Evolutionary conservation across 352 stramenopile species (phyloP).

Genomic region (Phytophthora syringae): DNA sequence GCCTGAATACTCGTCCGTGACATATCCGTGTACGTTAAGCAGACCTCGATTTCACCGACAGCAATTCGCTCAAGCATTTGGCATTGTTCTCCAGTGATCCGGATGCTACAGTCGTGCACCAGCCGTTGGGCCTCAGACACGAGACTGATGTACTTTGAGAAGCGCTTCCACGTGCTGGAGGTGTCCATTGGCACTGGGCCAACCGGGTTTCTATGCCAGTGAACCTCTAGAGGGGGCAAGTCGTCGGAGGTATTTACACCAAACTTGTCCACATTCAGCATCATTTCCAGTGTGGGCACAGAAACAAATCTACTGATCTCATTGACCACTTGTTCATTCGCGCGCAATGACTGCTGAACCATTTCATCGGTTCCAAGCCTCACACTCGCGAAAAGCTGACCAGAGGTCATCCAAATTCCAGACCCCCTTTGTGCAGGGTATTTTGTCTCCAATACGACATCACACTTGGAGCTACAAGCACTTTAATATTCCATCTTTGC

Average conservation of each 20-base stretch:
- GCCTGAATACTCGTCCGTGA: conserved; percentile 41
- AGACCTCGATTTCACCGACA: conserved; percentile 6
- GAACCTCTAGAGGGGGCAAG: conserved; percentile 44
- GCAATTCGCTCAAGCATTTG: conserved; percentile 46
- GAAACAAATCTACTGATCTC: conserved; percentile 55
- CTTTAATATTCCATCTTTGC: conserved; percentile 52
- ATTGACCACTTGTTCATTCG: conserved; percentile 30
- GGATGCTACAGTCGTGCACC: conserved; percentile 63
- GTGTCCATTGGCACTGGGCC: conserved; percentile 46
- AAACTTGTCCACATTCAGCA: conserved; percentile 74
- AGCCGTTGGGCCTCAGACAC: conserved; percentile 54
- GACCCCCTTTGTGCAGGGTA: conserved; percentile 13
- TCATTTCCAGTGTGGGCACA: conserved; percentile 47
- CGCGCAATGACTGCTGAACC: conserved; percentile 24
- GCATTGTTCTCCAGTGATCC: conserved; percentile 51
- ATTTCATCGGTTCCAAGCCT: conserved; percentile 41
- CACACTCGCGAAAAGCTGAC: conserved; percentile 70
- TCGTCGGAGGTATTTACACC: conserved; percentile 51
- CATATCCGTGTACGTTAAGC: conserved; percentile 38
- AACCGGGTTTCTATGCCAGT: conserved; percentile 46
- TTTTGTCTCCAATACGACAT: conserved; percentile 63
- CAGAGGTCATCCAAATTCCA: conserved; percentile 58
- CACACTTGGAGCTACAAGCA: conserved; percentile 70
- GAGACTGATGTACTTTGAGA: conserved; percentile 47
- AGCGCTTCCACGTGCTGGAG: conserved; percentile 57